Conservation (phyloP, 176 grass and related monocot species). For the Avena eriantha region DNA sequence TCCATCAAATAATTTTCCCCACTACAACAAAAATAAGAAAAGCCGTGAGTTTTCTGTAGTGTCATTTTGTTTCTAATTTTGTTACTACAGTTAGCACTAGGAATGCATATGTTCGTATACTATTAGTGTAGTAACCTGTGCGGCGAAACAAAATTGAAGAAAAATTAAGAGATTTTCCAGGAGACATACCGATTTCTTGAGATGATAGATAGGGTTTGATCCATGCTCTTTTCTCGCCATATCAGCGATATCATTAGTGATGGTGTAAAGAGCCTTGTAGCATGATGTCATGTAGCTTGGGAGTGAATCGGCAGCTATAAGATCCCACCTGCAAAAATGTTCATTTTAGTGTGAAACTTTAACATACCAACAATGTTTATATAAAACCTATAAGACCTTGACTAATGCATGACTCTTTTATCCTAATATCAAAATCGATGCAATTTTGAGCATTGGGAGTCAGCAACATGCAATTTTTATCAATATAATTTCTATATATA, state of each 20-base stretch:
- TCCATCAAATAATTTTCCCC: conserved; percentile 65
- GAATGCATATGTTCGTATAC: background rate
- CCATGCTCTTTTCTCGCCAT: conserved; percentile 50
- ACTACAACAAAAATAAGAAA: conserved; percentile 36
- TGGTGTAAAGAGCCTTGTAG: conserved; percentile 54
- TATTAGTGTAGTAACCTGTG: background rate
- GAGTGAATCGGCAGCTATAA: conserved; percentile 45
- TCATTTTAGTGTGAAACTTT: background rate
- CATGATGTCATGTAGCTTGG: conserved; percentile 62
- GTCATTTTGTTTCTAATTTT: background rate
- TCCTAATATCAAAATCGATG: background rate
- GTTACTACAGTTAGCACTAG: background rate
- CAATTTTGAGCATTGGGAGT: background rate
- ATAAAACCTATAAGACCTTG: background rate
- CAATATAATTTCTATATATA: background rate
- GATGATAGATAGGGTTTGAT: conserved; percentile 48
- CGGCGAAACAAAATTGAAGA: background rate
- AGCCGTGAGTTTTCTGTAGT: background rate
- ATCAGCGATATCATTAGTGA: conserved; percentile 56
- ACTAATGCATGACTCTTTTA: background rate
- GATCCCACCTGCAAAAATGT: conserved; percentile 57
- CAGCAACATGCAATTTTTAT: background rate
- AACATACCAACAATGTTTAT: background rate
- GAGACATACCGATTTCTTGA: conserved; percentile 54
- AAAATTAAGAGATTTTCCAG: background rate